Evolutionary conservation across 805 yeast genomes (phyloP).

Genomic region (Candida nitratophila): DNA sequence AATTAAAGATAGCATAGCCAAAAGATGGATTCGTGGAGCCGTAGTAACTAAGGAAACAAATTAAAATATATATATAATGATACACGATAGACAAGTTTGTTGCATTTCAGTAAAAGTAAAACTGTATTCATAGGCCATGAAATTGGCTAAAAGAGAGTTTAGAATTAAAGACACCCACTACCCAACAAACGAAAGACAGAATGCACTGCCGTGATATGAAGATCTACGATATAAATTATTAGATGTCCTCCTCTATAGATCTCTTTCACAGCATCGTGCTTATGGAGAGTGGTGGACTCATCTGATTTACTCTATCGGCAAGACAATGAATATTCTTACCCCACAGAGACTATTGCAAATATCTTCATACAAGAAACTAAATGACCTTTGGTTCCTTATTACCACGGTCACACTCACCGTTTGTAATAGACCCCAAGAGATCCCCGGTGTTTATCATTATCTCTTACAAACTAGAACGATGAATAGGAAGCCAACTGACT

Average conservation of each 20-base stretch:
- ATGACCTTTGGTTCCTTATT: conserved; percentile 55
- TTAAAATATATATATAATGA: no score
- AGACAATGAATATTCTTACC: background rate
- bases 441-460: conserved; percentile 68
- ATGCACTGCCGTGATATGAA: no score
- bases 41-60: background rate
- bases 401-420: conserved; percentile 80
- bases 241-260: background rate
- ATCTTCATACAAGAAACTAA: background rate
- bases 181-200: no score
- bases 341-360: background rate
- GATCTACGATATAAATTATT: background rate
- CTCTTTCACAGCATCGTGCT: background rate
- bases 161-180: no score
- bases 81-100: no score
- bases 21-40: conserved; percentile 45
- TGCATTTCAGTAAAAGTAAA: no score
- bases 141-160: no score
- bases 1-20: conserved; percentile 47
- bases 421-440: conserved; percentile 75
- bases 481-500: conserved; percentile 8
- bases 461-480: conserved; percentile 34
- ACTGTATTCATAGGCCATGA: no score
- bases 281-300: no score
- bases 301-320: no score